These are phyloP conservation scores for Glaciozyma martinii DNA, from an alignment of 768 basidiomycete species.

Conservation along the genomic window DNA sequence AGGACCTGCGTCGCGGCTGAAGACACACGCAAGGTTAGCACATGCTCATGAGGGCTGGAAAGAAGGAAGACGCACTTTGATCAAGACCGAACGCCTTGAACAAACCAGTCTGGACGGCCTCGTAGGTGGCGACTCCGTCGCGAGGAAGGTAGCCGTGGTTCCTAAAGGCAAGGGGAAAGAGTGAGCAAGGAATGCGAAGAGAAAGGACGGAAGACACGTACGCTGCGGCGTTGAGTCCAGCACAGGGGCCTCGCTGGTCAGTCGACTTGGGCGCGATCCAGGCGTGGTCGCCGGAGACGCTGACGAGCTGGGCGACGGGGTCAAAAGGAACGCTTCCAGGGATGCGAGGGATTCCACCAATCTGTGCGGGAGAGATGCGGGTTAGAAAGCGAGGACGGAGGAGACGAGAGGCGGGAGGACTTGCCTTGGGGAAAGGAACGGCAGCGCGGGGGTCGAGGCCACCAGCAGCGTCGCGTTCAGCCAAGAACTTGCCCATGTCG, in stretches of 20 bases:
- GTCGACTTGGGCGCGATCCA: not conserved
- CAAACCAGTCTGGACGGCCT: not conserved
- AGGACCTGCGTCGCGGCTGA: not conserved
- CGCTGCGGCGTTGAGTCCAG: not conserved
- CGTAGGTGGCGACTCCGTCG: not conserved
- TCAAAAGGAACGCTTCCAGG: not conserved
- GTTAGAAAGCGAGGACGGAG: no score
- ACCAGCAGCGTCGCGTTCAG: no score
- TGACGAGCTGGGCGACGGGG: not conserved
- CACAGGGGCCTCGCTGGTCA: not conserved
- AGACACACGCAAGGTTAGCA: not conserved
- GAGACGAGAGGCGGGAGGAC: no score
- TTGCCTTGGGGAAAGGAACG: no score
- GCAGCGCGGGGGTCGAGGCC: no score
- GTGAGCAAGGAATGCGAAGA: no score
- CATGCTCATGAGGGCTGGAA: not conserved
- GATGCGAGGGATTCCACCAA: not conserved
- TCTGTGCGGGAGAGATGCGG: not conserved
- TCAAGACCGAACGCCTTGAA: not conserved
- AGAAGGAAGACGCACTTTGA: not conserved
- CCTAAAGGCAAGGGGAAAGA: no score
- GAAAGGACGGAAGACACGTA: no score
- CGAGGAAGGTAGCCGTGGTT: conserved; percentile 2
- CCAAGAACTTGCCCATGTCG: no score
- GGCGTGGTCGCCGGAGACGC: not conserved